Base-by-base conservation (phyloP, 2,329 filamentous ascomycete genomes). In the Pseudonectria foliicola region DNA sequence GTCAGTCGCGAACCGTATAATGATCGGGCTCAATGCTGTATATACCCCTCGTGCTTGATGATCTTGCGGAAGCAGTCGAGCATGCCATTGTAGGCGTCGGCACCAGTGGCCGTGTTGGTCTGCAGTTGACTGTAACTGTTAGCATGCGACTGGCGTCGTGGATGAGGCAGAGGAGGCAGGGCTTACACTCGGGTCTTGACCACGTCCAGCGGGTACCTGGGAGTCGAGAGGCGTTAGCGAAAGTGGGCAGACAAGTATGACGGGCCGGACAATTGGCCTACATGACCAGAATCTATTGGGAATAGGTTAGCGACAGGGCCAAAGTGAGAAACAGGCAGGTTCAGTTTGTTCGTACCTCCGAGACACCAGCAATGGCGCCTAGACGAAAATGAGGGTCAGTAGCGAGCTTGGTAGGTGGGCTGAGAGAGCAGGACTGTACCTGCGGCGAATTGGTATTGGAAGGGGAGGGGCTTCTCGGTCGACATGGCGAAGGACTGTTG, bases 1-100 rank as follows among this genome's bases (percentile, higher is more conserved):
- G 31, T 56, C 36, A 55, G 53, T 31, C 27, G 39, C 27, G 38
- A 34, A 45, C 25, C 31, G 28, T 33, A 28, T 29, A 10, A 15
- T 25, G 29, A 8, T 24, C 27, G 21, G 27, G 25, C 16, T n/a
- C 31, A 36, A 8, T 5, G 18, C 5, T 6, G 5, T 8, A 21
- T 71, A 47, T 77, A 93, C 87, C 92, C 92, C 71, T 98, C 92
- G 61, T 93, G 82, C 66, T 78, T 83, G 62, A 98, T 78, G 56
- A 98, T 98, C 77, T 98, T 98, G 58, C 78, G 75, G 73, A 98
- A 94, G 73, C 90, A 96, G 66, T 98, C 92, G 40, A 95, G 59
- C 88, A 96, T 98, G 73, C 92, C 87, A 69, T 78, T 95, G 75
- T 98, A 96, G 51, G 75, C 71, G 54, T 96, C 92, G 48, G 81